A percentile compares a stretch with the other conserved stretches of the same genome.
Conservation (phyloP, 2,329 filamentous ascomycete species). For the Triangularia setosa region DNA sequence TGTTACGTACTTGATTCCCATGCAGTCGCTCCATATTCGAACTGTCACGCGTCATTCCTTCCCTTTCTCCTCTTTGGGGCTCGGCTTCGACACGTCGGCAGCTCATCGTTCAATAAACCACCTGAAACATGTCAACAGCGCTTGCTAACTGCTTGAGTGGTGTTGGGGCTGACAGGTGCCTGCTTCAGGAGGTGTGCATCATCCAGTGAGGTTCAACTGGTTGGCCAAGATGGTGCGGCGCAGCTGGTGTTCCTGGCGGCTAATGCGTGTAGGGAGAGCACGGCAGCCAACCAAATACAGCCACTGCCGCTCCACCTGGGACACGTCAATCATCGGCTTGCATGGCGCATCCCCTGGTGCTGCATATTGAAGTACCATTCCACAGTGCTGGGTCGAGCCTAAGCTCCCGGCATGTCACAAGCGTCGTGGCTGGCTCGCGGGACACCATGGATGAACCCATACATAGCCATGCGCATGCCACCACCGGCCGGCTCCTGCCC, state of each 20-base stretch:
- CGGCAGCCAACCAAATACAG: constrained; percentile 3
- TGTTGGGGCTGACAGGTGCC: background rate
- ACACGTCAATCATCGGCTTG: background rate
- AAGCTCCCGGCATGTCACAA: background rate
- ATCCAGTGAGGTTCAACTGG: background rate
- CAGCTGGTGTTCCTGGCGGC: background rate
- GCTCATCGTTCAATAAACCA: background rate
- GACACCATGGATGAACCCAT: background rate
- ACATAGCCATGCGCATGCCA: background rate
- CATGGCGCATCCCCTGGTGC: background rate
- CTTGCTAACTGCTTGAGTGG: background rate
- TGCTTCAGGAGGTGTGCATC: background rate
- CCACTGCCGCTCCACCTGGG: background rate
- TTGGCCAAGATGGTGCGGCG: background rate
- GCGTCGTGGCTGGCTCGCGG: background rate
- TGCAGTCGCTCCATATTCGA: background rate
- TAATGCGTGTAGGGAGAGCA: constrained; percentile 4
- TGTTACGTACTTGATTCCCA: background rate
- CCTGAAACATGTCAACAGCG: background rate
- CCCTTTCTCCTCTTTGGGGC: background rate
- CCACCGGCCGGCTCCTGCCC: background rate
- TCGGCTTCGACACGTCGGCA: background rate
- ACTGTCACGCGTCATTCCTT: background rate
- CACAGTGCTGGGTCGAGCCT: background rate
- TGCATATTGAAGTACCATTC: background rate